Evolutionary conservation across 2,329 filamentous ascomycete genomes (phyloP), one percentile per base, ranked within the genome.

Genomic region (Trichoderma sp.): DNA sequence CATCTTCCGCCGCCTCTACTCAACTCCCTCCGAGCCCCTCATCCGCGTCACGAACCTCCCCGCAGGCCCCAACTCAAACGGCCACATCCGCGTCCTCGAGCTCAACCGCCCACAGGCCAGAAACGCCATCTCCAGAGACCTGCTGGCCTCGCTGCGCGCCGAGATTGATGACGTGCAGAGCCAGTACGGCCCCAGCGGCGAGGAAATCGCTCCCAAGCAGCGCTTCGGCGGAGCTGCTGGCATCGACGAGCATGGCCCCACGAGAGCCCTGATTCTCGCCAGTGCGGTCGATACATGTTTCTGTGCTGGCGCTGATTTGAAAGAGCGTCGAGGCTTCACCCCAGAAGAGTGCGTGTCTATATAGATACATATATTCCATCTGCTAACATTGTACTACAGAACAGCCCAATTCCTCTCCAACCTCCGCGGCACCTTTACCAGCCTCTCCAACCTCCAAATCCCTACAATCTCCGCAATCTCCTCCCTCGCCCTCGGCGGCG

Each of bases 291-390:
- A 97, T 74, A 85, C 88, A 28, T 91, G 90, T 75, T 99, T 99
- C 79, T 99, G 96, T 80, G 93, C 96, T 0, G 96, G 96, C 46
- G 96, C 96, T 4, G 96, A 99, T 77, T 81, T 99, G 75, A 98
- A 97, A 78, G 95, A 97, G 83, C 84, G 95, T 32, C 86, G 87
- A 69, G 87, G 85, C 4, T 96, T 97, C 80, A 90, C 88, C 1
- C 86, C 85, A 70, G 87, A 93, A 74, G 91, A 97, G 94, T 97
- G n/a, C n/a, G n/a, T n/a, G n/a, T n/a, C n/a, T n/a, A n/a, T n/a
- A n/a, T n/a, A n/a, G n/a, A n/a, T n/a, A n/a, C n/a, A n/a, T n/a
- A n/a, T n/a, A n/a, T n/a, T n/a, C n/a, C 13, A 39, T 8, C 16
- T 18, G 46, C 52, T 67, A 18, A 69, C n/a, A 13, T 21, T n/a